These are phyloP conservation scores for Dichotomopilus funicola DNA, from an alignment of 2,329 filamentous ascomycete species.

Conservation along the genomic window DNA sequence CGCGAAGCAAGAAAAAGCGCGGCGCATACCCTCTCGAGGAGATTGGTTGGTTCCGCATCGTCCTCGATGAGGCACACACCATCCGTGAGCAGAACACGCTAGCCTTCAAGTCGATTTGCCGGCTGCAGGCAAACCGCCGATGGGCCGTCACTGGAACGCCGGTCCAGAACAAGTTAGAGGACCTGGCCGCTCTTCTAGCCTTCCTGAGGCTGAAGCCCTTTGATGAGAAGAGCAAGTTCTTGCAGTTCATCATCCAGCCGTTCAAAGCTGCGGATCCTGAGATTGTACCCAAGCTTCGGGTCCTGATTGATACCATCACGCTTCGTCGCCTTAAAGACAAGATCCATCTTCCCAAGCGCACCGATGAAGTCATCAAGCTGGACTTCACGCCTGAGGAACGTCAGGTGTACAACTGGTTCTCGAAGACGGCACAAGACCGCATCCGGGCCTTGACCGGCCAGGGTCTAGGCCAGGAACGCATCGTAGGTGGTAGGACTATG, in stretches of 20 bases:
- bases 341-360: constrained; percentile 70
- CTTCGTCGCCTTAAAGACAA: constrained; percentile 86
- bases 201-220: constrained; percentile 84
- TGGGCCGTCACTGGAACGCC: constrained; percentile 98
- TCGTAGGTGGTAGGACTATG: constrained; percentile 78
- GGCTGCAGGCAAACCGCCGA: constrained; percentile 69
- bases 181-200: constrained; percentile 77
- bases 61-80: constrained; percentile 89
- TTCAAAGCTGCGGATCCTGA: constrained; percentile 83
- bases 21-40: constrained; percentile 62
- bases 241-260: constrained; percentile 71
- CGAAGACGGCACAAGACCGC: constrained; percentile 70
- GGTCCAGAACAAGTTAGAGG: constrained; percentile 87
- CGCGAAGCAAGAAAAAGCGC: constrained; percentile 54
- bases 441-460: constrained; percentile 67
- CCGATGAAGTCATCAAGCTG: constrained; percentile 66
- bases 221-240: constrained; percentile 68
- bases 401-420: constrained; percentile 76
- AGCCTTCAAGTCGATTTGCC: constrained; percentile 79
- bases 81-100: constrained; percentile 80
- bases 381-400: constrained; percentile 71
- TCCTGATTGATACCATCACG: constrained; percentile 92
- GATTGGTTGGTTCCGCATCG: constrained; percentile 87
- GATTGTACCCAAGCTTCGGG: constrained; percentile 75
- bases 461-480: constrained; percentile 47